These are phyloP conservation scores for Medicago truncatula DNA, from an alignment of 306 rosid genomes.

Conservation along the genomic window MtrunA17r5.0-ANR NC_053044.1:44199001-44199500, in stretches of 20 bases:
- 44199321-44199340: conserved; percentile 9
- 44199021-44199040: background rate
- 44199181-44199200: background rate
- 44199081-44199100: background rate
- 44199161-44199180: background rate
- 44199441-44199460: conserved; percentile 5
- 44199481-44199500: conserved; percentile 19
- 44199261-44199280: conserved; percentile 24
- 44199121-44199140: background rate
- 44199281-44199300: background rate
- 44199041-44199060: background rate
- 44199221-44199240: conserved; percentile 5
- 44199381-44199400: conserved; percentile 10
- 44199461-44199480: conserved; percentile 23
- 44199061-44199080: background rate
- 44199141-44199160: background rate
- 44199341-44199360: conserved; percentile 27
- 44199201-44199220: background rate
- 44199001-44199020: no score
- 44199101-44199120: background rate
- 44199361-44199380: background rate
- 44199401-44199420: background rate
- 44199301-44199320: background rate
- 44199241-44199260: background rate
- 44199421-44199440: conserved; percentile 14